Evolutionary conservation across 2,329 filamentous ascomycete genomes (phyloP), one percentile per base, ranked within the genome.

Genomic region (Scedosporium boydii): DNA sequence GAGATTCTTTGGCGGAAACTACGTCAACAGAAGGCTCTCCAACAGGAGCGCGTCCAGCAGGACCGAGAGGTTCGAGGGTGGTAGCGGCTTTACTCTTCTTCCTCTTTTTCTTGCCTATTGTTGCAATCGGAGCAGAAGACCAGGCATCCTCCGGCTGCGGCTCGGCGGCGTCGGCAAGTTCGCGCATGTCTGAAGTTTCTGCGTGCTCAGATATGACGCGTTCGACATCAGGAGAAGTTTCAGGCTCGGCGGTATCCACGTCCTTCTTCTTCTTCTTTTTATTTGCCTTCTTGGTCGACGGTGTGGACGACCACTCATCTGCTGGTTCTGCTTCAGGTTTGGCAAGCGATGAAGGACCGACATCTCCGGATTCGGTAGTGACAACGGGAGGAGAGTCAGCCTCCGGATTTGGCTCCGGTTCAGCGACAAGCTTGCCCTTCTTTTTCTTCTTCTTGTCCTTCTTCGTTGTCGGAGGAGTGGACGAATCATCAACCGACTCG

Each of bases 401-500:
- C 12, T 38, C 34, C 10, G 4, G 34, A 38, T 9, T 38, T 29
- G 26, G 38, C 27, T 51, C 21, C 10, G 10, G 18, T 51, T 60
- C 21, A 29, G 18, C n/a, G 21, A 44, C 38, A 23, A 65, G 75
- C 70, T 71, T 72, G 62, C 71, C 73, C 62, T 69, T 71, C 63
- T 71, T 70, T 38, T 38, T 38, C 34, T 38, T 38, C 61, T 72
- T 74, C 63, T 73, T 72, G 59, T 66, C 68, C 48, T 70, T 72
- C 60, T 68, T 70, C 21, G 63, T 64, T 34, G 44, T 14, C 18
- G 21, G n/a, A 51, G 21, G 21, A 51, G 6, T 51, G n/a, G 46
- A 51, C 16, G 9, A 51, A 23, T 51, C 46, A 10, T 51, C 46
- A 51, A 23, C 9, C 42, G 58, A 18, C n/a, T 51, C 18, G 42